Base-by-base conservation (phyloP, 192 early-diverging fungal species). In the Kappamyces sp. region DNA sequence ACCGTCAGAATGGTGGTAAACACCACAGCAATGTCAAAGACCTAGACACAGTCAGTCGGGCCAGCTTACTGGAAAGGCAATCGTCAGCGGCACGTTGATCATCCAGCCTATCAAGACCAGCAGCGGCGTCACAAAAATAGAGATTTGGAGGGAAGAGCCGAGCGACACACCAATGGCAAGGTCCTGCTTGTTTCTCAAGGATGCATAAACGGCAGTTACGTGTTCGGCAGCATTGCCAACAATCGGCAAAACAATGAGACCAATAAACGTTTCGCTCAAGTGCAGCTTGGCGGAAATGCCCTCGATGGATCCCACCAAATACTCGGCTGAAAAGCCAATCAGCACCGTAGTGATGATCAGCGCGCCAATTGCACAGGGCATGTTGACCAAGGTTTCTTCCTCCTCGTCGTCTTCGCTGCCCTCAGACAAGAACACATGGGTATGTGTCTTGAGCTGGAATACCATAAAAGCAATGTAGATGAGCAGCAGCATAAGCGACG, bases 141-240 rank as follows among this genome's bases (percentile, higher is more conserved):
- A 86, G 43, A 98, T 94, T 70, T 98, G 94, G 75, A 92, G 86
- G 40, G 86, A 86, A 1, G 87, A 89, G 8, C 93, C 94, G 5
- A 94, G 74, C 10, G 93, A 92, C 33, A 96, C 34, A 58, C 90
- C 82, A 54, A 97, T 79, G 0, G 89, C 86, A 42, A 97, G 65
- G 63, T 96, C 89, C 92, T 92, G 93, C 73, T 93, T 93, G 77
- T 92, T 84, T 64, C 86, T 84, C 51, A 88, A 80, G 1, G 92
- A 87, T 8, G 82, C 84, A 1, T 80, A 82, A 23, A 91, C 76
- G 23, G 91, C 91, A 0, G 88, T 91, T 34, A 90, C 81, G 65
- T 95, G 90, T 74, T 92, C 89, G 12, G 90, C 89, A 2, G 88
- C 90, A 58, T 93, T 93, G 38, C 92, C 92, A 23, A 95, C 92